A percentile compares a stretch with the other conserved stretches of the same genome.
These are phyloP conservation scores for Penicillium corylophilum DNA, from an alignment of 2,329 filamentous ascomycete genomes.

Conservation along the genomic window DNA sequence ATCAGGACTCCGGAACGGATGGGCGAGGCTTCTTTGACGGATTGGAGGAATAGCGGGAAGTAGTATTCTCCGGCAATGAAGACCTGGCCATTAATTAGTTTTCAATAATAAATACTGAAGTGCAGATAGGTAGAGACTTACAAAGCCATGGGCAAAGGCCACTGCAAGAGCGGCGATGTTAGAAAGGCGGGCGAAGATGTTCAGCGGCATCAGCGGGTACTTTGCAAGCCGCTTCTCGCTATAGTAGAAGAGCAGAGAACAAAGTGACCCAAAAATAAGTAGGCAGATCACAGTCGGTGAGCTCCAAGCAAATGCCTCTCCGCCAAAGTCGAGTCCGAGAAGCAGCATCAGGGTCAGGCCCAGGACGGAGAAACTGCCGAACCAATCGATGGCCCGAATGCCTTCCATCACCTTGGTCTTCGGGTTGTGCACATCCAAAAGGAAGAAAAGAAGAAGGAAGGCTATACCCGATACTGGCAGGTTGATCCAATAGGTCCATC, in stretches of 20 bases:
- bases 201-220: slow-evolving; percentile 68
- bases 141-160: slow-evolving; percentile 50
- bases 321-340: slow-evolving; percentile 56
- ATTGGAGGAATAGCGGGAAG: slow-evolving; percentile 71
- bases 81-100: slow-evolving; percentile 40
- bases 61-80: slow-evolving; percentile 69
- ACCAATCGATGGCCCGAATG: slow-evolving; percentile 55
- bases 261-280: slow-evolving; percentile 51
- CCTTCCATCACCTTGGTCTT: slow-evolving; percentile 51
- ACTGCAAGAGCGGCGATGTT: slow-evolving; percentile 59
- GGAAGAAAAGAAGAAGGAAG: slow-evolving; percentile 51
- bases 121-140: slow-evolving; percentile 1
- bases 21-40: slow-evolving; percentile 61
- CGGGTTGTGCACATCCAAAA: slow-evolving; percentile 57
- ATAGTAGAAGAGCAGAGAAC: slow-evolving; percentile 55
- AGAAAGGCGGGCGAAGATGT: slow-evolving; percentile 57
- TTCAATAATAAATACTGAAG: too few species aligned
- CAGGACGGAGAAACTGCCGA: slow-evolving; percentile 53
- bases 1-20: slow-evolving; percentile 60
- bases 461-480: slow-evolving; percentile 51
- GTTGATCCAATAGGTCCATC: slow-evolving; percentile 60
- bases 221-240: slow-evolving; percentile 64
- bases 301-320: slow-evolving; percentile 53
- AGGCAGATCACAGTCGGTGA: slow-evolving; percentile 57
- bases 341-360: slow-evolving; percentile 54